phyloP scores from a whole-genome alignment of 2,329 filamentous ascomycete species.

The Fusarium sublunatum region DNA sequence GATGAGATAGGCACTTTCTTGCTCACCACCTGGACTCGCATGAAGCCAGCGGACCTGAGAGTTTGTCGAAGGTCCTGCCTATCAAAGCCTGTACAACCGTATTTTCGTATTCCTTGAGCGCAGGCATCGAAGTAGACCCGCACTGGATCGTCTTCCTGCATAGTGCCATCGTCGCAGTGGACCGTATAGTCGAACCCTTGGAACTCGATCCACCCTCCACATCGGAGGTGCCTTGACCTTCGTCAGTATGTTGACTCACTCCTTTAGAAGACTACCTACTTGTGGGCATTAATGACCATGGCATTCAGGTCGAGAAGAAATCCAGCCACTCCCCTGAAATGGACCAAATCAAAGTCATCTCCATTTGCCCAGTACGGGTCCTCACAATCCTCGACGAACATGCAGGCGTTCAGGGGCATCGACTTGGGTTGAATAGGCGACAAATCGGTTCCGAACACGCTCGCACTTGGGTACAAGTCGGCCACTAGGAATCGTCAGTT shows the following conservation, averaged over 20 bases:
- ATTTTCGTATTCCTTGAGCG: slow-evolving; percentile 49
- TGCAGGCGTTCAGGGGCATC: slow-evolving; percentile 70
- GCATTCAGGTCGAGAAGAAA: slow-evolving; percentile 63
- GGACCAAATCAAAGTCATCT: slow-evolving; percentile 66
- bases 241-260: slow-evolving; percentile 8
- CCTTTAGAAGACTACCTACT: slow-evolving; percentile 40
- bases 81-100: slow-evolving; percentile 55
- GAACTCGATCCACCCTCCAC: slow-evolving; percentile 65
- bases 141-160: slow-evolving; percentile 55
- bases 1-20: slow-evolving; percentile 60
- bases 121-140: slow-evolving; percentile 50
- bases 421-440: slow-evolving; percentile 60
- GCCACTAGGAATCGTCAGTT: slow-evolving; percentile 49
- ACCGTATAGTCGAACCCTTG: slow-evolving; percentile 58
- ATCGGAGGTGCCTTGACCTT: slow-evolving; percentile 52
- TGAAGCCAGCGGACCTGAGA: slow-evolving; percentile 58
- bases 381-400: slow-evolving; percentile 71
- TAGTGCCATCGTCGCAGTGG: slow-evolving; percentile 58
- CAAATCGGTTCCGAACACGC: slow-evolving; percentile 56
- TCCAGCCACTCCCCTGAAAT: slow-evolving; percentile 61
- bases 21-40: slow-evolving; percentile 55
- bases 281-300: slow-evolving; percentile 56
- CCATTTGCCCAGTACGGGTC: slow-evolving; percentile 67
- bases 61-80: slow-evolving; percentile 49
- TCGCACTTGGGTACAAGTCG: slow-evolving; percentile 55